Percentiles rank a stretch among this genome's conserved stretches.
These are phyloP conservation scores for Suillus cothurnatus DNA, from an alignment of 768 basidiomycete genomes.

Conservation along the genomic window DNA sequence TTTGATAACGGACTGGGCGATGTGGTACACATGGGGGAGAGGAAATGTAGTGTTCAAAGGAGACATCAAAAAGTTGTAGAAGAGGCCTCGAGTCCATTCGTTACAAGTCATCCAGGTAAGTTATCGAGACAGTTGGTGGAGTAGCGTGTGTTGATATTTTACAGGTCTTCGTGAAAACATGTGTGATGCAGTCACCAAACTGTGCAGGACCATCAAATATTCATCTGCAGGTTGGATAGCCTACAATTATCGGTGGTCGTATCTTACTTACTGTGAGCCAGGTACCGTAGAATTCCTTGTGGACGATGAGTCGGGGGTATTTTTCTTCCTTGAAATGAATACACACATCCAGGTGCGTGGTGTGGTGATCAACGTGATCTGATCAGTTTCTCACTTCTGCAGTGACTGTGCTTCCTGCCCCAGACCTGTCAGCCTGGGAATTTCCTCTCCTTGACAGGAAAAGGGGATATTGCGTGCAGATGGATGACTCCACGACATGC, in stretches of 20 bases:
- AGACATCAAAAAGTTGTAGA: constrained; percentile 77
- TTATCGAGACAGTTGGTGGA: background rate
- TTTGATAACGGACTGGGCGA: constrained; percentile 66
- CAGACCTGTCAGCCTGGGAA: no score
- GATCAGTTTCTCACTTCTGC: no score
- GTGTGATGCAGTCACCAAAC: constrained; percentile 52
- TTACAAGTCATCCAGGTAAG: constrained; percentile 46
- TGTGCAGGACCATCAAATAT: constrained; percentile 55
- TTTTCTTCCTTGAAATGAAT: constrained; percentile 77
- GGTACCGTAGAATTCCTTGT: constrained; percentile 73
- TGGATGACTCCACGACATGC: no score
- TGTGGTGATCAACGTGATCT: background rate
- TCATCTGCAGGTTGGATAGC: constrained; percentile 51
- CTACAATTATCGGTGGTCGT: background rate
- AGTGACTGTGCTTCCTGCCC: no score
- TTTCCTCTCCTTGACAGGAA: no score
- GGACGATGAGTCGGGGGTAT: constrained; percentile 50
- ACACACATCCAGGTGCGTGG: constrained; percentile 55
- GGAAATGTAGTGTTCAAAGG: constrained; percentile 71
- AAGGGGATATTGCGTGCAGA: no score
- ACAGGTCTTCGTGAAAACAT: constrained; percentile 48
- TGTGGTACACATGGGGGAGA: constrained; percentile 65
- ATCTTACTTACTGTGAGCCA: constrained; percentile 17
- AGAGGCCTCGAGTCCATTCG: constrained; percentile 66
- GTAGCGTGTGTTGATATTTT: background rate